Evolutionary conservation across 495 filamentous ascomycete genomes (phyloP).

Genomic region (Pyronema omphalodes): DNA sequence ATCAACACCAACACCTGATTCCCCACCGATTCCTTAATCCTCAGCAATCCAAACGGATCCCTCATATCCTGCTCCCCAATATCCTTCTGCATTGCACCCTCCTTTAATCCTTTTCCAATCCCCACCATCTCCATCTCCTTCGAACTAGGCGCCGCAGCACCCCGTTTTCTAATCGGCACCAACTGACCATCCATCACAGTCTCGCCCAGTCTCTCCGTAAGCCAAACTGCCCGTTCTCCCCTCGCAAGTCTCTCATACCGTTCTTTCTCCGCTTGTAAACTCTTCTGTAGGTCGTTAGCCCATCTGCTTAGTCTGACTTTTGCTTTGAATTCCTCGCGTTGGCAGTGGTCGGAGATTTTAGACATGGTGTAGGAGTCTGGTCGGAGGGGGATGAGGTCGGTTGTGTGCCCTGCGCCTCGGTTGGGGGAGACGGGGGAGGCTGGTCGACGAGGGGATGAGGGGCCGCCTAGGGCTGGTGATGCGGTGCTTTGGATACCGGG

Average conservation of each 20-base stretch:
- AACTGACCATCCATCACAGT: conserved; percentile 54
- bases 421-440: too few species aligned
- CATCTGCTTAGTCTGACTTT: conserved; percentile 72
- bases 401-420: not conserved
- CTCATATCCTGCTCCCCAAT: conserved; percentile 3
- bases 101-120: not conserved
- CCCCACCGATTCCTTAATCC: conserved; percentile 16
- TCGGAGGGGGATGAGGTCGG: too few species aligned
- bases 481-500: not conserved
- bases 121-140: not conserved
- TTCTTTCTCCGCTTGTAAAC: conserved; percentile 60
- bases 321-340: conserved; percentile 53
- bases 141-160: conserved; percentile 8
- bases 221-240: conserved; percentile 60
- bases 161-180: conserved; percentile 30
- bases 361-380: conserved; percentile 41
- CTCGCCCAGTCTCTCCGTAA: conserved; percentile 56
- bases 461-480: not conserved
- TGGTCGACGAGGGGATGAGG: not conserved
- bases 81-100: not conserved
- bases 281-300: conserved; percentile 76
- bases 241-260: conserved; percentile 52
- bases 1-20: conserved; percentile 17
- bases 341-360: conserved; percentile 49
- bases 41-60: conserved; percentile 19